Conservation (phyloP, 495 filamentous ascomycete genomes). For the Xylaria cubensis region DNA sequence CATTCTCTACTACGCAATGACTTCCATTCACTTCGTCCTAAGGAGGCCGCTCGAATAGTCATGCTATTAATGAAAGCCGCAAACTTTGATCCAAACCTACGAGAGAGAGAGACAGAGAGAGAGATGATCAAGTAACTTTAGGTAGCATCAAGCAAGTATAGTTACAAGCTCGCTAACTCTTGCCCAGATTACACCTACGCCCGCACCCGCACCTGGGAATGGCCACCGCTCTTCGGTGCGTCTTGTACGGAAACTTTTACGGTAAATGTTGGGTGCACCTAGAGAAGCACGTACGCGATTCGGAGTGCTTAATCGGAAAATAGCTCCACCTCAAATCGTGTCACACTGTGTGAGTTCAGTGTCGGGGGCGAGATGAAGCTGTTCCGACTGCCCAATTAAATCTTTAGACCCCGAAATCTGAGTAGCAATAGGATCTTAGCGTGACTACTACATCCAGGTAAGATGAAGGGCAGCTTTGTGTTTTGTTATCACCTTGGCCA, state of each 20-base stretch:
- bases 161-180: conserved; percentile 24
- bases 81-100: no score
- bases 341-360: conserved; percentile 27
- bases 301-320: conserved; percentile 23
- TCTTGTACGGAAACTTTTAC: conserved; percentile 16
- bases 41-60: neutral
- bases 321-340: conserved; percentile 22
- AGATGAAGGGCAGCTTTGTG: neutral
- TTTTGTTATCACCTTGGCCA: neutral
- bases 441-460: neutral
- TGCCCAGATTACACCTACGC: conserved; percentile 16
- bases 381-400: conserved; percentile 21
- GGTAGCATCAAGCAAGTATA: neutral
- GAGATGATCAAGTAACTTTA: neutral
- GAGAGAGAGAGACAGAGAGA: neutral
- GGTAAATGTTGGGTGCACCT: neutral
- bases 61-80: neutral
- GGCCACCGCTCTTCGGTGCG: neutral
- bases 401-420: neutral
- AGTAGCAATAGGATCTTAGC: neutral
- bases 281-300: neutral
- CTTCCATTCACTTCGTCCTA: neutral
- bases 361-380: conserved; percentile 17
- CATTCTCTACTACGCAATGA: neutral
- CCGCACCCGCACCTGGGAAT: neutral